These are phyloP conservation scores for Cladosporium sp. DNA, from an alignment of 2,329 filamentous ascomycete genomes.

Conservation along the genomic window DNA sequence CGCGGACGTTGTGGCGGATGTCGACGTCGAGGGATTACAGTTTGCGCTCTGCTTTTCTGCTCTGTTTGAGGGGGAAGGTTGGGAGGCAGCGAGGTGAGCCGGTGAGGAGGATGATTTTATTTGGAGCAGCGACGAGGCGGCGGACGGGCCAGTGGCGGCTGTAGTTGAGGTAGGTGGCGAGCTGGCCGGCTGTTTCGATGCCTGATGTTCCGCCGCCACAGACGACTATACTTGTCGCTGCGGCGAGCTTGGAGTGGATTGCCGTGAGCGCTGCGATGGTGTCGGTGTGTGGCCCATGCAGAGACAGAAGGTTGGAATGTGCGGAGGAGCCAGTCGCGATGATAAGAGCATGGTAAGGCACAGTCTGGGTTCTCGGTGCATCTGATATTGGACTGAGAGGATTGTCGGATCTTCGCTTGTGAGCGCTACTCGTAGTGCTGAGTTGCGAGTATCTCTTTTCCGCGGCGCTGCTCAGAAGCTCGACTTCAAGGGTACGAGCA, in stretches of 20 bases:
- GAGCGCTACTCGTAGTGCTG: background rate
- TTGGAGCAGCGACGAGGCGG: conserved; percentile 19
- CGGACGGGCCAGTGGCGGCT: conserved; percentile 23
- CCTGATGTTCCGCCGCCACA: conserved; percentile 40
- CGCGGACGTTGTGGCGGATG: conserved; percentile 33
- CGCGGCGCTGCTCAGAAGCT: conserved; percentile 24
- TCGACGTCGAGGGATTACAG: conserved; percentile 36
- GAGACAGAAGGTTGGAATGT: conserved; percentile 37
- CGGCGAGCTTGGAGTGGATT: conserved; percentile 33
- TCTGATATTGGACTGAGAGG: background rate
- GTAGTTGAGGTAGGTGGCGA: conserved; percentile 37
- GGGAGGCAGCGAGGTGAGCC: conserved; percentile 36
- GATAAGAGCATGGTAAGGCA: conserved; percentile 38
- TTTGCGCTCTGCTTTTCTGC: conserved; percentile 35
- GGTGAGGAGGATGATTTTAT: conserved; percentile 38
- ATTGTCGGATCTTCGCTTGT: background rate
- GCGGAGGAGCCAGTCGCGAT: conserved; percentile 41
- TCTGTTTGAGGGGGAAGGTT: conserved; percentile 28
- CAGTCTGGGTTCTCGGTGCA: background rate
- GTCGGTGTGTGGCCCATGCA: conserved; percentile 36
- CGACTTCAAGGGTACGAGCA: conserved; percentile 40
- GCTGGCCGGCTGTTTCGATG: conserved; percentile 41
- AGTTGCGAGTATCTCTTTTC: conserved; percentile 23
- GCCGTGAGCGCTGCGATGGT: conserved; percentile 36
- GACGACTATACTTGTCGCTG: conserved; percentile 38